phyloP scores from a whole-genome alignment of 2,329 filamentous ascomycete genomes.

The Fusarium kyushuense region DNA sequence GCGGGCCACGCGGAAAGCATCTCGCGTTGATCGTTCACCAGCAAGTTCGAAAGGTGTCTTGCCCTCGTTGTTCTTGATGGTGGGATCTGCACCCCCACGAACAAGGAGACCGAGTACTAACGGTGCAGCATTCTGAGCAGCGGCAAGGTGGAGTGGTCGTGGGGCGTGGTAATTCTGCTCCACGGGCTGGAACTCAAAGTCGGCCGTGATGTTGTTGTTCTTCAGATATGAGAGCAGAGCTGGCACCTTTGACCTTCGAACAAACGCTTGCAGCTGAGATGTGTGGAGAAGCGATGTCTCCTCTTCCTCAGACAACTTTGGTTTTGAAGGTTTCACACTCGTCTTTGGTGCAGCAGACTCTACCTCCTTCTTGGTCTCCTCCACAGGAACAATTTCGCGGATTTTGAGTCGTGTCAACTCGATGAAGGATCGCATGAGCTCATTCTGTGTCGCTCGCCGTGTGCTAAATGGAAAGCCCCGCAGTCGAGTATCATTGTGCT shows the following conservation, averaged over 20 bases:
- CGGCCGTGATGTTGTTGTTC: slow-evolving; percentile 76
- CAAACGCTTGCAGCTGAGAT: slow-evolving; percentile 86
- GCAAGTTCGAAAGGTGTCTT: slow-evolving; percentile 88
- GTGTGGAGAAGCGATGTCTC: slow-evolving; percentile 87
- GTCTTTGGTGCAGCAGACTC: slow-evolving; percentile 54
- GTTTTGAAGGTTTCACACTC: slow-evolving; percentile 65
- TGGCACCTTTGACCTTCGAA: slow-evolving; percentile 90
- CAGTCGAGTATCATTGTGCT: slow-evolving; percentile 81
- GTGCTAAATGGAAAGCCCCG: slow-evolving; percentile 95
- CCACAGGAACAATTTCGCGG: slow-evolving; percentile 77
- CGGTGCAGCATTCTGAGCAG: slow-evolving; percentile 81
- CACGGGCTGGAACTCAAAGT: slow-evolving; percentile 80
- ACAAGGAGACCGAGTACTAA: slow-evolving; percentile 82
- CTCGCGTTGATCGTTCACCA: slow-evolving; percentile 85
- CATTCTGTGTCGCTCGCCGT: slow-evolving; percentile 88
- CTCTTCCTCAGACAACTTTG: slow-evolving; percentile 83
- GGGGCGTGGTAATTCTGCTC: slow-evolving; percentile 83
- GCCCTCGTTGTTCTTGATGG: slow-evolving; percentile 76
- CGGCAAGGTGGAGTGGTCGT: slow-evolving; percentile 86
- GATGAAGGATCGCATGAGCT: slow-evolving; percentile 93
- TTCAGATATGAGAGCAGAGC: slow-evolving; percentile 86
- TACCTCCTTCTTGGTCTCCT: slow-evolving; percentile 60
- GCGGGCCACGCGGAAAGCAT: slow-evolving; percentile 91
- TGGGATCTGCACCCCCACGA: slow-evolving; percentile 81
- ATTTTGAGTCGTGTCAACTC: slow-evolving; percentile 94